Evolutionary conservation across 306 rosid species (phyloP).

Genomic region (Prunus mira): DNA sequence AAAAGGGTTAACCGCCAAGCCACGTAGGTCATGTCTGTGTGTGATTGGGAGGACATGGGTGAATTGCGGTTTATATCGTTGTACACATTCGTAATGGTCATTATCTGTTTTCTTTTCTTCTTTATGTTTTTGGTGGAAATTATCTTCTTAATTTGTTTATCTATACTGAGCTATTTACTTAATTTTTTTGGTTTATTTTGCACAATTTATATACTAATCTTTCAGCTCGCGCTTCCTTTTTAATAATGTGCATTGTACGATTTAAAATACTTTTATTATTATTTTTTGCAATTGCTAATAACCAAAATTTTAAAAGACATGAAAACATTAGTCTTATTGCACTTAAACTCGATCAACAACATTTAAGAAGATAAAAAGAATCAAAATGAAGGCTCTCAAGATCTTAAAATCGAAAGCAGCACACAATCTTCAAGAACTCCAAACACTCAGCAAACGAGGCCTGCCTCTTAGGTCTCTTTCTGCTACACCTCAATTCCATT

Average conservation of each 20-base stretch:
- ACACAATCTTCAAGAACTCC: conserved; percentile 20
- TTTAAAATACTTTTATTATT: too few species aligned
- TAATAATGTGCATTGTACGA: too few species aligned
- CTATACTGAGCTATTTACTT: too few species aligned
- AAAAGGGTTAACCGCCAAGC: not conserved
- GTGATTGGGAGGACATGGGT: not conserved
- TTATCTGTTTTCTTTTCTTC: not conserved
- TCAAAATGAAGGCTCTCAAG: not conserved
- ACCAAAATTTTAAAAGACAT: too few species aligned
- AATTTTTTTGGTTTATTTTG: too few species aligned
- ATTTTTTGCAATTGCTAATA: too few species aligned
- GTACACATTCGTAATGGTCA: not conserved
- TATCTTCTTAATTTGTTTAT: too few species aligned
- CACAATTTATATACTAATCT: too few species aligned
- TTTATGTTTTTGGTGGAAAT: not conserved
- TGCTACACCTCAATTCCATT: not conserved
- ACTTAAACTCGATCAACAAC: not conserved
- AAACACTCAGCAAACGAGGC: conserved; percentile 15
- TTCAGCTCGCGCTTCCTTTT: too few species aligned
- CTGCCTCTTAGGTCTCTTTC: not conserved
- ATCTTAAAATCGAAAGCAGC: conserved; percentile 1
- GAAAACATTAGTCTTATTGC: not conserved
- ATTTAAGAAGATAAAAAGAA: too few species aligned
- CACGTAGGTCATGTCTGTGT: not conserved
- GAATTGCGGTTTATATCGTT: not conserved